Conservation (phyloP, 2,329 filamentous ascomycete species). For the Lachnellula subtilissima region DNA sequence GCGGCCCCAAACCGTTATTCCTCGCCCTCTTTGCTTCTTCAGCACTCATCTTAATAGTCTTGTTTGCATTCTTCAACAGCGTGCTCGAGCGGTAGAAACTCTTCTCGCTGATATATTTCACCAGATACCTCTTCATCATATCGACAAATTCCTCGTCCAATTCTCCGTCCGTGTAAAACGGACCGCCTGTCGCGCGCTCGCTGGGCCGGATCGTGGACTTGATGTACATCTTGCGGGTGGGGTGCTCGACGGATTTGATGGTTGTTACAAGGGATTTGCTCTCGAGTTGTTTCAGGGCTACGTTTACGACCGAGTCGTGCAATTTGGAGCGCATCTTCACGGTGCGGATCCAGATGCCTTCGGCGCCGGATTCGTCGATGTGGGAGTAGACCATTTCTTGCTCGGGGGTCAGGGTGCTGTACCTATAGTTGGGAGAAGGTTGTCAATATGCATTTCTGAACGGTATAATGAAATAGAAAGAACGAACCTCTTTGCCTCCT, state of each 20-base stretch:
- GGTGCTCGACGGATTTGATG: constrained; percentile 88
- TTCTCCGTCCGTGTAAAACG: constrained; percentile 90
- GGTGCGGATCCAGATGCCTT: constrained; percentile 87
- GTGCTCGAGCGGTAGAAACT: constrained; percentile 56
- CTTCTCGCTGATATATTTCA: constrained; percentile 64
- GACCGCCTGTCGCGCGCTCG: constrained; percentile 86
- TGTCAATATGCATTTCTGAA: not conserved
- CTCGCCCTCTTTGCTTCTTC: constrained; percentile 33
- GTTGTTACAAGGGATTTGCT: constrained; percentile 76
- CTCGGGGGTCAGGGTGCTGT: constrained; percentile 65
- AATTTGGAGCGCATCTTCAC: constrained; percentile 77
- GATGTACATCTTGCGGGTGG: constrained; percentile 94
- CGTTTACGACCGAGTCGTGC: constrained; percentile 77
- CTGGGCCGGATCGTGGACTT: constrained; percentile 77
- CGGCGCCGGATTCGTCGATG: constrained; percentile 78
- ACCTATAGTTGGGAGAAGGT: constrained; percentile 36
- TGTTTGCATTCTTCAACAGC: constrained; percentile 46
- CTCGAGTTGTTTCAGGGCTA: constrained; percentile 79
- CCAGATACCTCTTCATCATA: constrained; percentile 66
- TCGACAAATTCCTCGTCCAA: constrained; percentile 87
- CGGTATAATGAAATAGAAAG: not conserved
- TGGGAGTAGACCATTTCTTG: constrained; percentile 78
- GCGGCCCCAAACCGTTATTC: constrained; percentile 19
- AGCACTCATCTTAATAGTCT: constrained; percentile 49
- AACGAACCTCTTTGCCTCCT: constrained; percentile 58